Percentiles rank a stretch among this genome's conserved stretches.
Conservation (phyloP, 805 yeast genomes). For the Schwanniomyces yamadae region DNA sequence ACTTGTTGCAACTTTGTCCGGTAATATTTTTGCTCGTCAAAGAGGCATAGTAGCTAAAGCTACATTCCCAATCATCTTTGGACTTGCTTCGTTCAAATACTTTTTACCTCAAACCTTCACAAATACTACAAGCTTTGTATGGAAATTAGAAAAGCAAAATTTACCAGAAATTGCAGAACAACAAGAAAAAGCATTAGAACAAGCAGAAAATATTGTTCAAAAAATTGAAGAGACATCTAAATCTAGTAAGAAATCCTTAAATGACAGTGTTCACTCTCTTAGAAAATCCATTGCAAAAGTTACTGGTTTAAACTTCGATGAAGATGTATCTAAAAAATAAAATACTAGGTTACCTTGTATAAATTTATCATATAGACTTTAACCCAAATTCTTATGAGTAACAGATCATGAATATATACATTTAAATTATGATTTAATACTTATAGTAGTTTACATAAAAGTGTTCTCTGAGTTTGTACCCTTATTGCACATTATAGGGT, state of each 20-base stretch:
- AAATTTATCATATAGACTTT: background rate
- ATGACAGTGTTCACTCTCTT: conserved; percentile 35
- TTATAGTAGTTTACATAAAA: background rate
- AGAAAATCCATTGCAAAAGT: conserved; percentile 47
- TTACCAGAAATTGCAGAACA: conserved; percentile 64
- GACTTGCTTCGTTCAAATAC: conserved; percentile 61
- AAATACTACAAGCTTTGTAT: conserved; percentile 56
- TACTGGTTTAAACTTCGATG: conserved; percentile 71
- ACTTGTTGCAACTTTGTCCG: conserved; percentile 65
- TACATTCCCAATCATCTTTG: conserved; percentile 58
- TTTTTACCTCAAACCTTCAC: conserved; percentile 71
- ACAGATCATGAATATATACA: no score
- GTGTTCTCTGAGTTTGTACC: background rate
- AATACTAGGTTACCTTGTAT: background rate
- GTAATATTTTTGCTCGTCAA: conserved; percentile 71
- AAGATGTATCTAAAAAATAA: conserved; percentile 54
- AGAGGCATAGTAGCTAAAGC: conserved; percentile 55
- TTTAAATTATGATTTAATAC: no score
- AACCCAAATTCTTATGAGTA: no score
- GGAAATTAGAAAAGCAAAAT: conserved; percentile 58
- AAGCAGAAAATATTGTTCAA: conserved; percentile 44
- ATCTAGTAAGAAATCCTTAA: conserved; percentile 36
- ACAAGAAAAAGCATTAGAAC: conserved; percentile 51
- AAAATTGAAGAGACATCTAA: conserved; percentile 45
- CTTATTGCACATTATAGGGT: background rate